Percentiles rank a stretch among this genome's conserved stretches.
These are phyloP conservation scores for Meyerozyma carpophila DNA, from an alignment of 1,139 yeast genomes.

Conservation along the genomic window DNA sequence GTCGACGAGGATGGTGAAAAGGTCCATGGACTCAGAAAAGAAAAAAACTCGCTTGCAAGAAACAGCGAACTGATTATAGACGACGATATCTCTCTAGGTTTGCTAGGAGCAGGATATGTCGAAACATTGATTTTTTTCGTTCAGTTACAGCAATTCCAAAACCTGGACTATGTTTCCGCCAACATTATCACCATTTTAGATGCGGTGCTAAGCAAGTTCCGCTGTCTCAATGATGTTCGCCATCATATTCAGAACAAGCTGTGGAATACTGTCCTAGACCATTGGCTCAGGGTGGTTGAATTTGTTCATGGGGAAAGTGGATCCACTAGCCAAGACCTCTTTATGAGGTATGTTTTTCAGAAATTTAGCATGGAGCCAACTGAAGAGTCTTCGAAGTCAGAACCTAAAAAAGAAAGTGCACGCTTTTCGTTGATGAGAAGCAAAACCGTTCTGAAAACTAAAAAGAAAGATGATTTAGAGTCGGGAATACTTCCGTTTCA, in stretches of 20 bases:
- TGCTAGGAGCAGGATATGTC: conserved; percentile 28
- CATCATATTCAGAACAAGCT: conserved; percentile 29
- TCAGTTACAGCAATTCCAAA: conserved; percentile 41
- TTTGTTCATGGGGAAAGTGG: conserved; percentile 37
- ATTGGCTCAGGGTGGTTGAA: conserved; percentile 28
- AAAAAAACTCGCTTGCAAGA: conserved; percentile 18
- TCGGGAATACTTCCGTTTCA: conserved; percentile 24
- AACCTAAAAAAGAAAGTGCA: conserved; percentile 12
- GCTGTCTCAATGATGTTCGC: conserved; percentile 14
- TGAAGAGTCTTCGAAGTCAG: not conserved
- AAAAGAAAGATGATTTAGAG: conserved; percentile 12
- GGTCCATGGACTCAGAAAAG: conserved; percentile 10
- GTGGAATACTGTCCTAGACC: conserved; percentile 29
- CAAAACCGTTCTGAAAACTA: conserved; percentile 16
- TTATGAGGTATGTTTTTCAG: conserved; percentile 26
- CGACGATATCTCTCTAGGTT: conserved; percentile 14
- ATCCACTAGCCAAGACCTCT: conserved; percentile 32
- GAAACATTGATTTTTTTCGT: conserved; percentile 33
- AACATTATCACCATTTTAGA: conserved; percentile 28
- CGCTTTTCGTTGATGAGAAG: conserved; percentile 25
- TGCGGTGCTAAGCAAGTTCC: conserved; percentile 26
- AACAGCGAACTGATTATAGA: conserved; percentile 25
- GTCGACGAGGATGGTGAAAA: not conserved
- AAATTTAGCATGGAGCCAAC: conserved; percentile 19
- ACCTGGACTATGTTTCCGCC: conserved; percentile 29